Evolutionary conservation across 2,329 filamentous ascomycete species (phyloP), one percentile per base, ranked within the genome.

Genomic region (Trichoderma hamatum): DNA sequence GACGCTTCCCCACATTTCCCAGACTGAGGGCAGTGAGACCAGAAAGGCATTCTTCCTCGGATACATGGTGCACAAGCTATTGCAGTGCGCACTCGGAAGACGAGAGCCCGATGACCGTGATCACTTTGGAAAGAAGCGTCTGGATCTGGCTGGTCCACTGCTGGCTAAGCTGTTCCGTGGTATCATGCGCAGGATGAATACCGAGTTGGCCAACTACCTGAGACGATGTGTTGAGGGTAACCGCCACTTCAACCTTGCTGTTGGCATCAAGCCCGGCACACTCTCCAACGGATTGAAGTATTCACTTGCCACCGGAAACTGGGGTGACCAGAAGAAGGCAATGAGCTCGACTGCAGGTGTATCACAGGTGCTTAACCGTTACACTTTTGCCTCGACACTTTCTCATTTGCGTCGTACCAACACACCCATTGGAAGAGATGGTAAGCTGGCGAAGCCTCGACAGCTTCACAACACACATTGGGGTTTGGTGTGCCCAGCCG

Each of bases 311-410:
- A 99, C 96, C 16, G 96, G 96, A 73, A 99, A 99, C 82, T 99
- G 96, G 96, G 96, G 96, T 77, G 96, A 99, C 73, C 96, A 99
- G 84, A 99, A 98, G 87, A 99, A 98, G 84, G 94, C 96, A 24
- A 92, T 92, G 75, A 95, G 91, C 74, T 93, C 94, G 1, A 98
- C 96, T 72, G 96, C 96, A 58, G 96, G 96, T 85, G 96, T 99
- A 58, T 98, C 95, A 59, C 96, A 99, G 82, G 96, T 99, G 82
- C 83, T 99, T 76, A 99, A 97, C 83, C 89, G 96, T 78, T 99
- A 98, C 79, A 98, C 96, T 0, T 99, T 97, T 77, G 90, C 96
- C 19, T 99, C 96, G 51, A 98, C 95, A 0, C 82, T 99, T 54
- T 99, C 96, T 21, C 96, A 99, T 90, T 87, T 99, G 81, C 90